phyloP scores from a whole-genome alignment of 306 rosid species.

The Citrullus mucosospermus region DNA sequence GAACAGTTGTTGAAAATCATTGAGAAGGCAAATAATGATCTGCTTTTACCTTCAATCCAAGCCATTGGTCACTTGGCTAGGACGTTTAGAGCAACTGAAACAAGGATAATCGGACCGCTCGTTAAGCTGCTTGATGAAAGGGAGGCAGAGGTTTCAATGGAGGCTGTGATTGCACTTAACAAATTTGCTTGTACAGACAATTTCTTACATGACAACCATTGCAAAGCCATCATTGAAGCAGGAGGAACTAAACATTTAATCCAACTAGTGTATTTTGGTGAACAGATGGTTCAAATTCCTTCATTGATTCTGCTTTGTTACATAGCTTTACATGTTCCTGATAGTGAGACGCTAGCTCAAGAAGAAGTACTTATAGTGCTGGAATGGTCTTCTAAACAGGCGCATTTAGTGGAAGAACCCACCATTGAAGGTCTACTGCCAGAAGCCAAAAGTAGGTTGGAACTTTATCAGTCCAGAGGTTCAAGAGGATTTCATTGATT shows the following conservation, averaged over 20 bases:
- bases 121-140: constrained; percentile 58
- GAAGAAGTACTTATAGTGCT: constrained; percentile 71
- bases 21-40: constrained; percentile 19
- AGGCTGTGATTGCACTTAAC: constrained; percentile 38
- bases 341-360: constrained; percentile 53
- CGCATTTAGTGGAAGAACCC: constrained; percentile 22
- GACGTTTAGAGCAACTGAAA: constrained; percentile 63
- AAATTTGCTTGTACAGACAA: constrained; percentile 59
- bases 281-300: constrained; percentile 44
- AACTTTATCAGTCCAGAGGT: constrained; percentile 74
- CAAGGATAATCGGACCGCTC: constrained; percentile 40
- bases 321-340: constrained; percentile 56
- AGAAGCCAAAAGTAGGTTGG: constrained; percentile 71
- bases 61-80: constrained; percentile 57
- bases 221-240: constrained; percentile 60
- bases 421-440: constrained; percentile 28
- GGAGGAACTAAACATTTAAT: constrained; percentile 62
- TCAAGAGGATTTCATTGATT: constrained; percentile 52
- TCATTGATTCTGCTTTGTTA: constrained; percentile 43
- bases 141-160: constrained; percentile 28
- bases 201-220: constrained; percentile 53
- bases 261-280: constrained; percentile 59
- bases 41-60: constrained; percentile 39
- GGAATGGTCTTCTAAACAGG: constrained; percentile 62
- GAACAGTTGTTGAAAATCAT: constrained; percentile 41